A percentile compares a stretch with the other conserved stretches of the same genome.
Conservation (phyloP, 148 eudicot species). For the Spergularia bocconei region DNA sequence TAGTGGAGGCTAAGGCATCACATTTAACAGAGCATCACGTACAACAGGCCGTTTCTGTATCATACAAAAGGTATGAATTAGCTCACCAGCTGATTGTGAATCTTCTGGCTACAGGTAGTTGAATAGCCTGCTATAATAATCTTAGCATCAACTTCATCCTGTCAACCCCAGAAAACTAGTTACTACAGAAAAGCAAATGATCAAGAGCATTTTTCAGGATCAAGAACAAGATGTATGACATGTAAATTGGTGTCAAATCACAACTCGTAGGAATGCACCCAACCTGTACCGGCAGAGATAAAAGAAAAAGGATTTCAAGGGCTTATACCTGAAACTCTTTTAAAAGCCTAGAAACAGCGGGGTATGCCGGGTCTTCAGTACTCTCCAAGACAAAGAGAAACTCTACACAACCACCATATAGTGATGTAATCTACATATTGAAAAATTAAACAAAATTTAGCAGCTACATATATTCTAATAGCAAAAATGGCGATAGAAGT, state of each 20-base stretch:
- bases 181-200: slow-evolving; percentile 1
- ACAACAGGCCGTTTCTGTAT: neutral
- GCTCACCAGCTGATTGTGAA: slow-evolving; percentile 95
- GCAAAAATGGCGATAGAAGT: slow-evolving; percentile 8
- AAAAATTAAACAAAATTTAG: slow-evolving; percentile 11
- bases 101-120: slow-evolving; percentile 96
- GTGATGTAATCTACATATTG: slow-evolving; percentile 67
- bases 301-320: neutral
- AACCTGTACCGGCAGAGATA: neutral
- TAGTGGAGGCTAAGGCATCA: neutral
- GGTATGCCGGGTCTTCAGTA: slow-evolving; percentile 86
- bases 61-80: neutral
- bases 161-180: slow-evolving; percentile 28
- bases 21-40: neutral
- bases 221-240: slow-evolving; percentile 7
- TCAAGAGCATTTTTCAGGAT: slow-evolving; percentile 6
- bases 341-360: slow-evolving; percentile 56
- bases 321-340: slow-evolving; percentile 61
- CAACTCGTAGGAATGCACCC: slow-evolving; percentile 1
- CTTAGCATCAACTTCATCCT: slow-evolving; percentile 86
- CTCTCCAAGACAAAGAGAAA: slow-evolving; percentile 86
- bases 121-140: slow-evolving; percentile 86
- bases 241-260: neutral
- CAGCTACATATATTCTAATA: slow-evolving; percentile 10
- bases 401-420: slow-evolving; percentile 86